phyloP scores from a whole-genome alignment of 805 yeast genomes.

The Schwanniomyces yamadae region DNA sequence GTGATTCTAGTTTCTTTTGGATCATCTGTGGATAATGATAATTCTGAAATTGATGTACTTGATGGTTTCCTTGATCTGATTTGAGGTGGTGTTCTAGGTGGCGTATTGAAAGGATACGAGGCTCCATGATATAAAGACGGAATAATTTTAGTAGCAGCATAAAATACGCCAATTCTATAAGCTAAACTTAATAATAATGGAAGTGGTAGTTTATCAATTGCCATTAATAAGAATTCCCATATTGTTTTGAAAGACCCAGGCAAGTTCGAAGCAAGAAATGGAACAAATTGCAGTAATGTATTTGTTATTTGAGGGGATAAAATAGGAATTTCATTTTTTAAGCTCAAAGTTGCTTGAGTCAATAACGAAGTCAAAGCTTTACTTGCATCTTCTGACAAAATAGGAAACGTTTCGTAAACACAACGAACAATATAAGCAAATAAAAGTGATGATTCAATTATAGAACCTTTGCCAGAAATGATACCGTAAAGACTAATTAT shows the following conservation, averaged over 20 bases:
- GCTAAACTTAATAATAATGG: conserved; percentile 80
- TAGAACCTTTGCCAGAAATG: conserved; percentile 77
- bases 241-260: conserved; percentile 53
- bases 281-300: conserved; percentile 33
- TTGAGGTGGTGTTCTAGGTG: conserved; percentile 42
- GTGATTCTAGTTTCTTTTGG: neutral
- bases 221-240: conserved; percentile 52
- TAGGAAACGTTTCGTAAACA: conserved; percentile 89
- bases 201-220: conserved; percentile 68
- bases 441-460: conserved; percentile 83
- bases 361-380: conserved; percentile 30
- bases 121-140: conserved; percentile 62
- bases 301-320: conserved; percentile 37
- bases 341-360: conserved; percentile 32
- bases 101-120: conserved; percentile 30
- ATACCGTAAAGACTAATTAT: conserved; percentile 83
- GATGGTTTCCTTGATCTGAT: conserved; percentile 34
- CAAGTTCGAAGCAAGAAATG: conserved; percentile 51
- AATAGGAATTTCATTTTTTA: conserved; percentile 34
- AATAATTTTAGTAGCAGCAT: conserved; percentile 90
- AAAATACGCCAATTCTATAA: conserved; percentile 81
- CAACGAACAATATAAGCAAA: conserved; percentile 92
- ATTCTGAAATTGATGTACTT: conserved; percentile 20
- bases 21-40: conserved; percentile 5
- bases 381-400: conserved; percentile 57